Base-by-base conservation (phyloP, 2,329 filamentous ascomycete species). In the Colletotrichum sp. region DNA sequence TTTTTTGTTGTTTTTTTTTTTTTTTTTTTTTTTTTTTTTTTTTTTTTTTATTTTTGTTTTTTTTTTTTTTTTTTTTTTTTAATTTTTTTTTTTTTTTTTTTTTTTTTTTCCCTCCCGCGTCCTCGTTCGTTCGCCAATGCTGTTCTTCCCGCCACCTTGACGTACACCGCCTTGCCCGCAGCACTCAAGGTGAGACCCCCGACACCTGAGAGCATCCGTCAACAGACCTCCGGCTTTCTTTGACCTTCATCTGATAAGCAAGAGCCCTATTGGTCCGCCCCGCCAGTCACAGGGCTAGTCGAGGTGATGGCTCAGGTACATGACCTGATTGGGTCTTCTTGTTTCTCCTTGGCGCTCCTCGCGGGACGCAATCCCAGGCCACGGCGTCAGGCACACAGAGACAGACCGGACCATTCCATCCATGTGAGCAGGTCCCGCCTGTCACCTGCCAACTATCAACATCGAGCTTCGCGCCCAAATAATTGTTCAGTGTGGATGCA, bases 341-440 rank as follows among this genome's bases (percentile, higher is more conserved):
- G 55, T 68, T 57, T 72, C 39, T 66, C 16, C 59, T 48, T 34
- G 32, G 26, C 48, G 28, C 13, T 34, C 18, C n/a, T 39, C 28
- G 36, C 36, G 61, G 61, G 68, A 52, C 12, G 30, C 28, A 39
- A 67, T 63, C 52, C 68, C 18, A 60, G 34, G 21, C 26, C 21
- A 55, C 72, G 21, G 18, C 18, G 21, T 26, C 18, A 43, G 48
- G 55, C 34, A 36, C 34, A 36, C 34, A 36, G 32, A 32, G 26
- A 24, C 24, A 59, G 28, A 24, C 30, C 21, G 43, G 21, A 57
- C 30, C 26, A 10, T 63, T 28, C 21, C 26, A 13, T 18, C 48
- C 72, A 74, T 74, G 68, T 72, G 68, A 71, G 68, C 71, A 69
- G 28, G 59, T 30, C 26, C 43, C 21, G 24, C 60, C 43, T 65